Percentiles rank a stretch among this genome's conserved stretches.
phyloP scores from a whole-genome alignment of 345 rosid genomes.

The Turritis glabra region DNA sequence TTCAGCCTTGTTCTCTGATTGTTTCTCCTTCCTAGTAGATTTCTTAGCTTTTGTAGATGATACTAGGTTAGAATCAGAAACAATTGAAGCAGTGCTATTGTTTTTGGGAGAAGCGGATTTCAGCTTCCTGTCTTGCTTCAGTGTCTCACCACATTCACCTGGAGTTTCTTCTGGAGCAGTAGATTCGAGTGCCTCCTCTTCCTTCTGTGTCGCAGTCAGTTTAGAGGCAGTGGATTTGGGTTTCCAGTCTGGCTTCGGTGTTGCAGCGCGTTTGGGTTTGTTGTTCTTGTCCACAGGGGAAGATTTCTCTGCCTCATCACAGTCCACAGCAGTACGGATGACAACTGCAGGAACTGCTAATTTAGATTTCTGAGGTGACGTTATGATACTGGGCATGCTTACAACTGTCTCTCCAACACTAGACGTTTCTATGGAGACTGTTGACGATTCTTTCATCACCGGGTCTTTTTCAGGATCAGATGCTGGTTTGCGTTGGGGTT shows the following conservation, averaged over 20 bases:
- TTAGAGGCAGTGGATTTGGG: constrained; percentile 39
- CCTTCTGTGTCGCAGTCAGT: constrained; percentile 9
- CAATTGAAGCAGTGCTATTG: constrained; percentile 25
- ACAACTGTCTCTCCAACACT: constrained; percentile 47
- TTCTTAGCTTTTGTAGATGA: constrained; percentile 27
- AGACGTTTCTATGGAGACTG: constrained; percentile 44
- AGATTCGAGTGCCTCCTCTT: constrained; percentile 12
- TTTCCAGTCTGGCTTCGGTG: constrained; percentile 21
- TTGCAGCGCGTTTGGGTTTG: constrained; percentile 11
- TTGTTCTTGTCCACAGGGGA: constrained; percentile 39
- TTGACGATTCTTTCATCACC: constrained; percentile 42
- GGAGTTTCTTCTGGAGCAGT: constrained; percentile 7
- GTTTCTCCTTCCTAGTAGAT: constrained; percentile 23
- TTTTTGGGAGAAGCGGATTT: constrained; percentile 27
- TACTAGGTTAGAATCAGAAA: constrained; percentile 19
- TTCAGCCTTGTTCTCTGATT: constrained; percentile 30
- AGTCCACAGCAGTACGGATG: constrained; percentile 82
- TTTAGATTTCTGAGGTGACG: constrained; percentile 42
- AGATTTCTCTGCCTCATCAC: constrained; percentile 75
- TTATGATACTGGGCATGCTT: constrained; percentile 40
- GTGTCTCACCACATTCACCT: constrained; percentile 5
- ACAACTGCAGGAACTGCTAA: constrained; percentile 58
- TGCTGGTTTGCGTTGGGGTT: constrained; percentile 29
- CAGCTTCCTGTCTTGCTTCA: constrained; percentile 33
- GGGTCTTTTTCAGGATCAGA: constrained; percentile 18